Percentiles rank a stretch among this genome's conserved stretches.
These are phyloP conservation scores for Gaultheria prostrata DNA, from an alignment of 148 eudicot species.

Conservation along the genomic window DNA sequence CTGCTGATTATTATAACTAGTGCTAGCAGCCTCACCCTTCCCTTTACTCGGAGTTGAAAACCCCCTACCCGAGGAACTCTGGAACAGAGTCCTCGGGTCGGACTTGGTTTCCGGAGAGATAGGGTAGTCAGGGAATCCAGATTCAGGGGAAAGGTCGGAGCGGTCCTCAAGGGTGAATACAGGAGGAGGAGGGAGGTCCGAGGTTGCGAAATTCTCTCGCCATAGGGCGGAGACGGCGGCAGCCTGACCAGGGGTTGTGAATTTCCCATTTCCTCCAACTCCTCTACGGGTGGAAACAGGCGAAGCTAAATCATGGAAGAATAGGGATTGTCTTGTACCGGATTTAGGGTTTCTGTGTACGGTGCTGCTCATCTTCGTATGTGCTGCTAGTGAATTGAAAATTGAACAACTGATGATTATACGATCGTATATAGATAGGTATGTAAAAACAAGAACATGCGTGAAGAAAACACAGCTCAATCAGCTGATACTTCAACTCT, in stretches of 20 bases:
- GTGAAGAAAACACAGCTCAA: neutral
- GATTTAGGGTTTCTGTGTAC: constrained; percentile 70
- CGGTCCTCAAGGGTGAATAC: constrained; percentile 89
- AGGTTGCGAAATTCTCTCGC: constrained; percentile 79
- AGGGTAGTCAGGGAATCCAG: constrained; percentile 69
- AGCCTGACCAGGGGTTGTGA: constrained; percentile 86
- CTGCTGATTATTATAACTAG: constrained; percentile 67
- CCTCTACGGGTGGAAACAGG: constrained; percentile 73
- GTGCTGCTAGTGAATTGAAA: neutral
- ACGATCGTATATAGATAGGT: neutral
- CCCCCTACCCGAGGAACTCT: constrained; percentile 36
- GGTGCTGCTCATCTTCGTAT: constrained; percentile 48
- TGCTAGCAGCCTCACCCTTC: constrained; percentile 65
- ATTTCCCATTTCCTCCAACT: constrained; percentile 47
- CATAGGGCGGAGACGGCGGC: constrained; percentile 96
- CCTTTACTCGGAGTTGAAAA: constrained; percentile 49
- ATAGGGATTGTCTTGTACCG: constrained; percentile 62
- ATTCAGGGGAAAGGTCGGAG: constrained; percentile 78
- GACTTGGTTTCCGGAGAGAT: constrained; percentile 73
- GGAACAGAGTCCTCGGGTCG: constrained; percentile 62
- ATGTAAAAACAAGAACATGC: neutral
- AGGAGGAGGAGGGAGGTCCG: constrained; percentile 96
- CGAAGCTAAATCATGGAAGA: constrained; percentile 78
- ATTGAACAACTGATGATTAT: neutral
- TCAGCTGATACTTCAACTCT: neutral